A percentile compares a stretch with the other conserved stretches of the same genome.
Conservation (phyloP, 805 yeast species). For the Barnettozyma vustinii region DNA sequence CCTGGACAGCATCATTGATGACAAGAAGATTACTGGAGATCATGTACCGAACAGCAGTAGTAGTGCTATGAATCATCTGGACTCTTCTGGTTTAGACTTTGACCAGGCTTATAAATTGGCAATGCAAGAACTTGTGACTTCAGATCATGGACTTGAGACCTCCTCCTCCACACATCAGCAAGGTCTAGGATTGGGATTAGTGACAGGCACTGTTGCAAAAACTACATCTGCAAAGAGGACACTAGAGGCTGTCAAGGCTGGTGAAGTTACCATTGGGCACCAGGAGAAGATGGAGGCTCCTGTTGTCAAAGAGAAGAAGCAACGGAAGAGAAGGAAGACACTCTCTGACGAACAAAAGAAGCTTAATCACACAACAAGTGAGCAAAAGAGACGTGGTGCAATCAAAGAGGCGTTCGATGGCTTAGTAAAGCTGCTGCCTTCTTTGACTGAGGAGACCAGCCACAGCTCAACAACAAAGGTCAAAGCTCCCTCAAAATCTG, state of each 20-base stretch:
- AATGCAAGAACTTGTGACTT: slow-evolving; percentile 1
- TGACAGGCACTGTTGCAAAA: not conserved
- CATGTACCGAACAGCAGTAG: not conserved
- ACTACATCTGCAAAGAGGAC: not conserved
- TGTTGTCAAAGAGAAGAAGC: slow-evolving; percentile 2
- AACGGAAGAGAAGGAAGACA: slow-evolving; percentile 16
- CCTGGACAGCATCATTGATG: slow-evolving; percentile 26
- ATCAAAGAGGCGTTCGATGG: slow-evolving; percentile 23
- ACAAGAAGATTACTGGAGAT: slow-evolving; percentile 8
- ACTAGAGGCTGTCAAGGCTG: not conserved
- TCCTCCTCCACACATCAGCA: not conserved
- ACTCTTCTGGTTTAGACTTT: not conserved
- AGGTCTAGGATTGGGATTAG: slow-evolving; percentile 3
- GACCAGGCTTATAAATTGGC: slow-evolving; percentile 2
- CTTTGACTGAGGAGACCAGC: not conserved
- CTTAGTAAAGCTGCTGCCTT: slow-evolving; percentile 17
- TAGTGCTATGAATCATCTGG: not conserved
- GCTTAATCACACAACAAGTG: slow-evolving; percentile 23
- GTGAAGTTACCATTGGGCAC: not conserved
- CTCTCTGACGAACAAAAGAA: slow-evolving; percentile 25
- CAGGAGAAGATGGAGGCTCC: not conserved
- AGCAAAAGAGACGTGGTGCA: slow-evolving; percentile 21
- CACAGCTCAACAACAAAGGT: slow-evolving; percentile 1
- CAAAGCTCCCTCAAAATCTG: slow-evolving; percentile 20
- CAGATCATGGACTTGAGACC: not conserved